Conservation (phyloP, 2,329 filamentous ascomycete species). For the Diatrype stigma region DNA sequence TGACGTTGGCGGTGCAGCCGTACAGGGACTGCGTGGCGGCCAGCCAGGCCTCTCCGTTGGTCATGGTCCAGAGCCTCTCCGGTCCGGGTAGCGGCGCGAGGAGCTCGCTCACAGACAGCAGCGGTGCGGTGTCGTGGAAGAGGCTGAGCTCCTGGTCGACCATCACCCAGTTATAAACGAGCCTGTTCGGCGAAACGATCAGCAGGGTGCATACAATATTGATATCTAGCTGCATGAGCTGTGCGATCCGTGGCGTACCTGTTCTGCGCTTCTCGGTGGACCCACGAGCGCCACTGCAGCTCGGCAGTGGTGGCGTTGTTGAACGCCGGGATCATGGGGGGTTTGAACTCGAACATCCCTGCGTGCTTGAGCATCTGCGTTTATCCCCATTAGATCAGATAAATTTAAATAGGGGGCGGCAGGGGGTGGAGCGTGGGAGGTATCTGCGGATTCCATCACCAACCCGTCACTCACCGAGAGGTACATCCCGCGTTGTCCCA, state of each 20-base stretch:
- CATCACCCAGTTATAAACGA: constrained; percentile 74
- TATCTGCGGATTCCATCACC: background rate
- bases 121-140: constrained; percentile 59
- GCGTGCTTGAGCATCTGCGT: constrained; percentile 63
- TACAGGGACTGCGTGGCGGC: constrained; percentile 55
- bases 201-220: constrained; percentile 11
- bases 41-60: constrained; percentile 56
- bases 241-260: constrained; percentile 39
- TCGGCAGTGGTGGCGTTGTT: constrained; percentile 39
- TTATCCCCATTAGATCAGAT: constrained; percentile 4
- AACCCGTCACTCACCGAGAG: constrained; percentile 46
- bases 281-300: constrained; percentile 60
- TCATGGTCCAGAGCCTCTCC: constrained; percentile 60
- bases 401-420: background rate
- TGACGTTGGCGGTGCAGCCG: constrained; percentile 44
- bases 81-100: constrained; percentile 58
- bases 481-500: constrained; percentile 72
- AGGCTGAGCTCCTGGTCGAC: constrained; percentile 67
- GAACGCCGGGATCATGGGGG: constrained; percentile 39
- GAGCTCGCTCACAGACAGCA: constrained; percentile 63
- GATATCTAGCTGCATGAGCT: constrained; percentile 6
- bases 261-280: constrained; percentile 59
- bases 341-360: constrained; percentile 57
- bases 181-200: constrained; percentile 36
- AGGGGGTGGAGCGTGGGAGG: too few relatives aligned